Evolutionary conservation across 495 filamentous ascomycete species (phyloP).

Genomic region (Daldinia childiae): DNA sequence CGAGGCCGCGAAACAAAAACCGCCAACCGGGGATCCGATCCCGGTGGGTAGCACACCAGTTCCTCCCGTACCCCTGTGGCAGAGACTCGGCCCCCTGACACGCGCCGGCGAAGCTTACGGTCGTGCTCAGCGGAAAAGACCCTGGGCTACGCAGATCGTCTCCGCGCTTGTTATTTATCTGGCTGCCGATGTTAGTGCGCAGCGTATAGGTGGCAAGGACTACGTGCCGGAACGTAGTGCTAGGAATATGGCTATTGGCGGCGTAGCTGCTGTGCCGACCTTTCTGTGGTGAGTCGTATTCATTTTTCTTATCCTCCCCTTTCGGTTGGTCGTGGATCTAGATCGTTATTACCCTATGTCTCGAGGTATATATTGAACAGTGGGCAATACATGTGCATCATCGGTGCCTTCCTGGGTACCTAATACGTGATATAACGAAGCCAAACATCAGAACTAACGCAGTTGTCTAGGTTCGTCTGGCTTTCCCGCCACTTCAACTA

Average conservation of each 20-base stretch:
- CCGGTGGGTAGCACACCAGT: constrained; percentile 24
- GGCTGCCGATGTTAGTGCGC: constrained; percentile 82
- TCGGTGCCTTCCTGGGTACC: too few relatives aligned
- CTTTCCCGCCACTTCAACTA: constrained; percentile 85
- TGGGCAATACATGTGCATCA: neutral
- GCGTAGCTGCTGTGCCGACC: constrained; percentile 73
- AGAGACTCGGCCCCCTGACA: constrained; percentile 65
- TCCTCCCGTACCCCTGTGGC: constrained; percentile 56
- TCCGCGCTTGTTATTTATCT: constrained; percentile 82
- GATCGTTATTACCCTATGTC: neutral
- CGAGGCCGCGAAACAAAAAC: constrained; percentile 22
- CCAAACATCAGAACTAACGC: neutral
- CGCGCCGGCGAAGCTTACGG: constrained; percentile 75
- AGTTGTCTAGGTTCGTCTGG: constrained; percentile 75
- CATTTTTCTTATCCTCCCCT: neutral
- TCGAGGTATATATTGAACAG: neutral
- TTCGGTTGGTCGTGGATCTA: neutral
- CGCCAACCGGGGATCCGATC: constrained; percentile 9
- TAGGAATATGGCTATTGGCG: constrained; percentile 77
- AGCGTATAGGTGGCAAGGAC: constrained; percentile 65
- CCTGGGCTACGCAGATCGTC: constrained; percentile 79
- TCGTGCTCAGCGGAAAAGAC: constrained; percentile 71
- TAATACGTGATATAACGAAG: neutral
- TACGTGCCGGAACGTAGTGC: constrained; percentile 77
- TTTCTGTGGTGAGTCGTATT: constrained; percentile 74